Base-by-base conservation (phyloP, 768 basidiomycete genomes). In the Strobilomyces echinocephalus region DNA sequence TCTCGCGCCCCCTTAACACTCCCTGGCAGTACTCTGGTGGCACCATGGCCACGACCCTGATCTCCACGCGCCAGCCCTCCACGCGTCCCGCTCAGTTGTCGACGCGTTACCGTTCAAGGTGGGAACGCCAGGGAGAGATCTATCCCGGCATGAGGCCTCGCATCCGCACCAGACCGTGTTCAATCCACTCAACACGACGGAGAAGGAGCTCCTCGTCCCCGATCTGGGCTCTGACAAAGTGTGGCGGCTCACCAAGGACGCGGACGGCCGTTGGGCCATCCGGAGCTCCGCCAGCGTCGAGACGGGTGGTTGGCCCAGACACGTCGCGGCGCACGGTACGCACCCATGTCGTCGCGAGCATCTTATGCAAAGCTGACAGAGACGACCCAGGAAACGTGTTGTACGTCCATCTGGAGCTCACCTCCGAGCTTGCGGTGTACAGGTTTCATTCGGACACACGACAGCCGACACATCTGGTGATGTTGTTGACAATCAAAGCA, bases 171-270 rank as follows among this genome's bases (percentile, higher is more conserved):
- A 92, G 61, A 81, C 84, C 33, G 62, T 77, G 52, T 53, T 67
- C 54, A 65, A 62, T 46, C n/a, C 58, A 1, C 61, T 83, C 14
- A 76, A 80, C 38, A 67, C 76, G 30, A 68, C 72, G 16, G 72
- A 76, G 45, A 62, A 73, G 26, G 86, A 88, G 57, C 69, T 92
- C 12, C 75, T 91, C 41, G 75, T 90, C 1, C 82, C 88, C 1
- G 89, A 93, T 66, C 73, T 94, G 7, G 91, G 91, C 5, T 76
- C 80, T 3, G 91, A 93, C 65, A 75, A 76, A 49, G 77, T 90
- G 15, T 83, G 79, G 70, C 73, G 79, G 51, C 72, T 85, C 54
- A 72, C 69, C 58, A 77, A 80, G 63, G 66, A 62, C 9, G 33
- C 51, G 34, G 68, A 69, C 18, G 81, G 76, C 2, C 64, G 61